phyloP scores from a whole-genome alignment of 768 basidiomycete genomes.

The Wakefieldia striispora region DNA sequence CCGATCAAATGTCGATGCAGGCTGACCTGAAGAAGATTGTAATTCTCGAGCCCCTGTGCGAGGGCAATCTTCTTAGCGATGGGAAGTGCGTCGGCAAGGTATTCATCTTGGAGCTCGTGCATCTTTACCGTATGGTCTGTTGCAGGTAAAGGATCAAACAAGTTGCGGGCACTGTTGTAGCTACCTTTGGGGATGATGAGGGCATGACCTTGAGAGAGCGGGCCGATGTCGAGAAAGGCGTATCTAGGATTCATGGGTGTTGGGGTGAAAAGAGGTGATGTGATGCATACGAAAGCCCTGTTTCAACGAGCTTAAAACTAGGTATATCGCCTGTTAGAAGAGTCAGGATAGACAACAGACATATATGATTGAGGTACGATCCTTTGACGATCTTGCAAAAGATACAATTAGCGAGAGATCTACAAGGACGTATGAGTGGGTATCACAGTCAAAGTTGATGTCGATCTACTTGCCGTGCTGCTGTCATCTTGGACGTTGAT shows the following conservation, averaged over 20 bases:
- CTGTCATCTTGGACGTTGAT: too few species aligned
- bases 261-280: neutral
- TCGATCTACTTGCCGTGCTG: slow-evolving; percentile 20
- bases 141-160: neutral
- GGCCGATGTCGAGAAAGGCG: slow-evolving; percentile 92
- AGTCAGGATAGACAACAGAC: neutral
- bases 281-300: slow-evolving; percentile 58
- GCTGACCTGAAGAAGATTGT: slow-evolving; percentile 76
- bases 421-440: slow-evolving; percentile 21
- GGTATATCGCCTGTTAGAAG: slow-evolving; percentile 75
- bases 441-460: neutral
- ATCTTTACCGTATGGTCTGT: slow-evolving; percentile 84
- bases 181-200: slow-evolving; percentile 92
- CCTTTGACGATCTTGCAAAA: slow-evolving; percentile 98
- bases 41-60: slow-evolving; percentile 72
- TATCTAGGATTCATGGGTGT: slow-evolving; percentile 39
- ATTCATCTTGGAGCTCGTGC: slow-evolving; percentile 85
- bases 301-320: slow-evolving; percentile 81
- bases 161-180: neutral
- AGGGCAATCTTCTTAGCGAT: slow-evolving; percentile 85
- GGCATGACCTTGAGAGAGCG: slow-evolving; percentile 86
- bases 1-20: neutral
- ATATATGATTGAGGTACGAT: slow-evolving; percentile 20
- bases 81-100: slow-evolving; percentile 71
- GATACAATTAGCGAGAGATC: slow-evolving; percentile 65